Evolutionary conservation across 2,329 filamentous ascomycete species (phyloP).

Genomic region (Microsporum ferrugineum): DNA sequence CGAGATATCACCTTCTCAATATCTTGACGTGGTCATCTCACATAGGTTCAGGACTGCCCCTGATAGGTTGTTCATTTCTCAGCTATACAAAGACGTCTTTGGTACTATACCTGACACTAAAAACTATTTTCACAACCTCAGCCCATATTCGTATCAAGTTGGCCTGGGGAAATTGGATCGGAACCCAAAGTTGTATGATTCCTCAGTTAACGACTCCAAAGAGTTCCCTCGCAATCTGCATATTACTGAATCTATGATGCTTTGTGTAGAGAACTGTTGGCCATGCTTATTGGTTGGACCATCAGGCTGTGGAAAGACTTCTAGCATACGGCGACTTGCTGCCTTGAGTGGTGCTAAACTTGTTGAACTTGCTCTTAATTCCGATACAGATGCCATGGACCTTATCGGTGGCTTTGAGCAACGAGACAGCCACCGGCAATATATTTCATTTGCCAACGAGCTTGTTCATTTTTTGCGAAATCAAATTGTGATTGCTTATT

Average conservation of each 20-base stretch:
- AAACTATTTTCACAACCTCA: conserved; percentile 63
- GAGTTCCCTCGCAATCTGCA: conserved; percentile 41
- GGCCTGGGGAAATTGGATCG: conserved; percentile 62
- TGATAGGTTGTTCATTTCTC: conserved; percentile 56
- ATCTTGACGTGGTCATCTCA: conserved; percentile 69
- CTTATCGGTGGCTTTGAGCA: conserved; percentile 95
- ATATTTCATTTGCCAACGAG: conserved; percentile 49
- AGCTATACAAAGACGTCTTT: conserved; percentile 57
- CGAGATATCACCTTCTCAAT: conserved; percentile 57
- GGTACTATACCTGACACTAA: conserved; percentile 36
- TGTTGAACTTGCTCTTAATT: conserved; percentile 77
- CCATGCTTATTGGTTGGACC: conserved; percentile 81
- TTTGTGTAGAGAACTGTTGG: conserved; percentile 75
- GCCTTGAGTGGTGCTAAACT: conserved; percentile 63
- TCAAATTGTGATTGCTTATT: conserved; percentile 24
- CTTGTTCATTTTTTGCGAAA: conserved; percentile 43
- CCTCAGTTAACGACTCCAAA: conserved; percentile 23
- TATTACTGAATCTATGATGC: conserved; percentile 73
- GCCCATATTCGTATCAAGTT: conserved; percentile 57
- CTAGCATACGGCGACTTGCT: conserved; percentile 68
- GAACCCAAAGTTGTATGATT: conserved; percentile 35
- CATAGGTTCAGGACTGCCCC: conserved; percentile 68
- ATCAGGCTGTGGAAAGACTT: conserved; percentile 78
- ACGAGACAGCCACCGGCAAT: conserved; percentile 64
- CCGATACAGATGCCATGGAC: conserved; percentile 94